Percentiles rank a stretch among this genome's conserved stretches.
phyloP scores from a whole-genome alignment of 1,139 yeast species.

The Ogataea hybrid region DNA sequence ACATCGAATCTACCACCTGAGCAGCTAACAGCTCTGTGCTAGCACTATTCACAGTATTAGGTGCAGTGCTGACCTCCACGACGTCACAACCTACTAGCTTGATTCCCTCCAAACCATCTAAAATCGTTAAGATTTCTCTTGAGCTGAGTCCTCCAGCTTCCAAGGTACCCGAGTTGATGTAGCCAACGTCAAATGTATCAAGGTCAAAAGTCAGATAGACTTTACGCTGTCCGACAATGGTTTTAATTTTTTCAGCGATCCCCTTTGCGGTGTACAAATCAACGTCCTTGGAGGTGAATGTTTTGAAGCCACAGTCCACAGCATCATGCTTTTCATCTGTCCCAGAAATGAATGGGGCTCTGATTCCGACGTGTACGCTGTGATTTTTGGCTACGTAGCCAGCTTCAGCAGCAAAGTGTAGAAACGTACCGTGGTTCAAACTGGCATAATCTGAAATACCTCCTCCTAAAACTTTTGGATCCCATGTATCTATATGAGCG shows the following conservation, averaged over 20 bases:
- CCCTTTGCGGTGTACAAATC: slow-evolving; percentile 36
- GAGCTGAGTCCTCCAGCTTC: slow-evolving; percentile 54
- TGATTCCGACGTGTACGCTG: slow-evolving; percentile 51
- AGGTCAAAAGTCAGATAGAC: slow-evolving; percentile 54
- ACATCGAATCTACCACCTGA: slow-evolving; percentile 47
- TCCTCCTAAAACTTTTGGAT: slow-evolving; percentile 54
- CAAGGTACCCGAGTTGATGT: slow-evolving; percentile 58
- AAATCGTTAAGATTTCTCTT: slow-evolving; percentile 46
- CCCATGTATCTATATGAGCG: slow-evolving; percentile 62
- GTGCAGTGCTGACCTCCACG: slow-evolving; percentile 59
- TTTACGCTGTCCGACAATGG: slow-evolving; percentile 35
- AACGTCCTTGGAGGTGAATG: slow-evolving; percentile 47
- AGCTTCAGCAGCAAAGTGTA: slow-evolving; percentile 57
- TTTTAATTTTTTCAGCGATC: slow-evolving; percentile 37
- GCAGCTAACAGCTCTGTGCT: slow-evolving; percentile 55
- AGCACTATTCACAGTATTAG: slow-evolving; percentile 43
- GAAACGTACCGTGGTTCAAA: slow-evolving; percentile 54
- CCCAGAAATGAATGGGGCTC: slow-evolving; percentile 49
- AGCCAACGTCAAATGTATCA: slow-evolving; percentile 53
- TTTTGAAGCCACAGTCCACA: slow-evolving; percentile 43
- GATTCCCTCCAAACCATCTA: slow-evolving; percentile 49
- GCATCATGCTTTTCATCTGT: slow-evolving; percentile 45
- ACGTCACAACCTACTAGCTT: slow-evolving; percentile 54
- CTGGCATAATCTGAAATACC: slow-evolving; percentile 49
- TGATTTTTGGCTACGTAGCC: slow-evolving; percentile 44